A percentile compares a stretch with the other conserved stretches of the same genome.
Conservation (phyloP, 768 basidiomycete genomes). For the Russula dissimulans region DNA sequence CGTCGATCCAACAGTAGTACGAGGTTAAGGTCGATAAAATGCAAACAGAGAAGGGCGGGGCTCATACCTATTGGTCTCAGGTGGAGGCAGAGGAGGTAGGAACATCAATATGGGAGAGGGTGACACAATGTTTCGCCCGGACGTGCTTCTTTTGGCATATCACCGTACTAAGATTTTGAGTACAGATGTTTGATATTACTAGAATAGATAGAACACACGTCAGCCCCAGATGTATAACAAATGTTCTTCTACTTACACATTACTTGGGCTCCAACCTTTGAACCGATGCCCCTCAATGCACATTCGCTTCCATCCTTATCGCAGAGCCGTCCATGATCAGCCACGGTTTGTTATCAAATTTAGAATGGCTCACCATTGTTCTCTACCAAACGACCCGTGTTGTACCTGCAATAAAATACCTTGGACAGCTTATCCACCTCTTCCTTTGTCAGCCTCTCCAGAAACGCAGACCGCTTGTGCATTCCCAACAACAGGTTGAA, state of each 20-base stretch:
- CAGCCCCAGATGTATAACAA: not conserved
- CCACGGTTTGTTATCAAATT: too few species aligned
- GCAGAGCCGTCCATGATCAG: too few species aligned
- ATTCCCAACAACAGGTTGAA: constrained; percentile 33
- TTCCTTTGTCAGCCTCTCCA: constrained; percentile 25
- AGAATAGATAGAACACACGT: not conserved
- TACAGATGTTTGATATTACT: constrained; percentile 21
- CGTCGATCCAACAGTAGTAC: constrained; percentile 13
- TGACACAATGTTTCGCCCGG: constrained; percentile 35
- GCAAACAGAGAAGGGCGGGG: not conserved
- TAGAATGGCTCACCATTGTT: constrained; percentile 25
- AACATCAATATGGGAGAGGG: constrained; percentile 32
- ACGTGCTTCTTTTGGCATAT: constrained; percentile 31
- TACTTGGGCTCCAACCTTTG: constrained; percentile 24
- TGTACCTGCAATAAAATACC: constrained; percentile 34
- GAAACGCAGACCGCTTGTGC: constrained; percentile 36
- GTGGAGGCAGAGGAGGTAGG: constrained; percentile 22
- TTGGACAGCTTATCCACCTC: constrained; percentile 19
- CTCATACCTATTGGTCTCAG: constrained; percentile 26
- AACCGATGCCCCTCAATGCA: constrained; percentile 38
- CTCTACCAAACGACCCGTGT: constrained; percentile 34
- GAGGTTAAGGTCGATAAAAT: too few species aligned
- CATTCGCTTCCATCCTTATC: constrained; percentile 40
- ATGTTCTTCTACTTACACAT: constrained; percentile 21
- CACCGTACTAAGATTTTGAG: constrained; percentile 24